A percentile compares a stretch with the other conserved stretches of the same genome.
These are phyloP conservation scores for Polyporus tsugae DNA, from an alignment of 1,284 basidiomycete species.

Conservation along the genomic window DNA sequence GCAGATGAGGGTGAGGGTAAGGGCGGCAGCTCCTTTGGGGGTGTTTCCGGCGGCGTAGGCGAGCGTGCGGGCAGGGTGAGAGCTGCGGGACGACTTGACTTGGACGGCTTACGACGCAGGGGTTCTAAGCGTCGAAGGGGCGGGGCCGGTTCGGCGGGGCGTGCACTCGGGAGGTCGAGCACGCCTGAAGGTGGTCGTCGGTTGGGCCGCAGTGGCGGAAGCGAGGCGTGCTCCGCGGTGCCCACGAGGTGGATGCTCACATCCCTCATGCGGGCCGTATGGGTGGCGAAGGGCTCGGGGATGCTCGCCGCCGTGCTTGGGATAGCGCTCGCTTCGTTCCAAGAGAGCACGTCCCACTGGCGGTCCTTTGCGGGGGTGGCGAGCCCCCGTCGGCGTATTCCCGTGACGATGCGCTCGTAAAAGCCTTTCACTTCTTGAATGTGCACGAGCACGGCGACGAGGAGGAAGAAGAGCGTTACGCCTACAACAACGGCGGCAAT, in stretches of 20 bases:
- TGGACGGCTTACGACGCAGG: conserved; percentile 29
- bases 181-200: conserved; percentile 8
- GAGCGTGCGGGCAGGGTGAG: background rate
- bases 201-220: conserved; percentile 8
- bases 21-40: conserved; percentile 9
- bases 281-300: background rate
- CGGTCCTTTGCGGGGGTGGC: conserved; percentile 7
- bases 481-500: background rate
- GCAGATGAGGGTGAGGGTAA: background rate
- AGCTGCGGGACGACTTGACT: background rate
- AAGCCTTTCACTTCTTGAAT: background rate
- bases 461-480: conserved; percentile 4
- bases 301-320: background rate
- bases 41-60: background rate
- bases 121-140: conserved; percentile 16
- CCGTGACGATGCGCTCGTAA: background rate
- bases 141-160: background rate
- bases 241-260: conserved; percentile 3
- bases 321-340: conserved; percentile 4
- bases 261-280: conserved; percentile 7
- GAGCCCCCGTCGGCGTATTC: background rate
- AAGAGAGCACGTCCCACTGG: conserved; percentile 6
- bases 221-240: conserved; percentile 3
- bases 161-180: background rate
- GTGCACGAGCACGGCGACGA: background rate